These are phyloP conservation scores for Chalciporus chontae DNA, from an alignment of 768 basidiomycete genomes.

Conservation along the genomic window DNA sequence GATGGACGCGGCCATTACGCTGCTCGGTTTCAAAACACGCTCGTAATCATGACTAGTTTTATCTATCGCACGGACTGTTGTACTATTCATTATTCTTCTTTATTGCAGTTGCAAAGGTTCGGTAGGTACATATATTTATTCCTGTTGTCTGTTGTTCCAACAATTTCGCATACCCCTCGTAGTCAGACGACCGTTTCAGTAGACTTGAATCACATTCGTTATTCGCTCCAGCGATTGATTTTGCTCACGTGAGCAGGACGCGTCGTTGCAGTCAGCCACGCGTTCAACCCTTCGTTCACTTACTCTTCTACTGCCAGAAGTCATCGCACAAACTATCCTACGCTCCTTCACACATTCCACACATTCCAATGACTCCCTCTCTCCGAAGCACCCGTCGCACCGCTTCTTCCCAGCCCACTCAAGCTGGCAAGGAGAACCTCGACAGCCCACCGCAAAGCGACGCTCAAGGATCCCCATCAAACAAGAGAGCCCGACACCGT, in stretches of 20 bases:
- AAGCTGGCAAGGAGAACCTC: slow-evolving; percentile 17
- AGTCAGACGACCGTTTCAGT: neutral
- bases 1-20: slow-evolving; percentile 36
- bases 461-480: neutral
- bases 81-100: slow-evolving; percentile 3
- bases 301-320: neutral
- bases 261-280: slow-evolving; percentile 23
- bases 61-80: slow-evolving; percentile 5
- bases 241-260: slow-evolving; percentile 20
- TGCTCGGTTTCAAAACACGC: slow-evolving; percentile 31
- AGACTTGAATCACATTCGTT: too few relatives aligned
- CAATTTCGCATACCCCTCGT: slow-evolving; percentile 5
- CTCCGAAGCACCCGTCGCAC: slow-evolving; percentile 28
- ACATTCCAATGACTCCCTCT: slow-evolving; percentile 24
- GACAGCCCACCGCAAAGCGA: neutral
- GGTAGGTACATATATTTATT: too few relatives aligned
- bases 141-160: slow-evolving; percentile 11
- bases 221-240: neutral
- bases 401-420: slow-evolving; percentile 1
- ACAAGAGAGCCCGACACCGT: slow-evolving; percentile 35
- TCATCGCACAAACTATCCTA: slow-evolving; percentile 22
- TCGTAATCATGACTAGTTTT: slow-evolving; percentile 4
- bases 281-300: neutral
- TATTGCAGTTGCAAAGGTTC: slow-evolving; percentile 9
- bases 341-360: slow-evolving; percentile 12